Conservation (phyloP, 805 yeast genomes). For the Lipomyces yamanashiensis region DNA sequence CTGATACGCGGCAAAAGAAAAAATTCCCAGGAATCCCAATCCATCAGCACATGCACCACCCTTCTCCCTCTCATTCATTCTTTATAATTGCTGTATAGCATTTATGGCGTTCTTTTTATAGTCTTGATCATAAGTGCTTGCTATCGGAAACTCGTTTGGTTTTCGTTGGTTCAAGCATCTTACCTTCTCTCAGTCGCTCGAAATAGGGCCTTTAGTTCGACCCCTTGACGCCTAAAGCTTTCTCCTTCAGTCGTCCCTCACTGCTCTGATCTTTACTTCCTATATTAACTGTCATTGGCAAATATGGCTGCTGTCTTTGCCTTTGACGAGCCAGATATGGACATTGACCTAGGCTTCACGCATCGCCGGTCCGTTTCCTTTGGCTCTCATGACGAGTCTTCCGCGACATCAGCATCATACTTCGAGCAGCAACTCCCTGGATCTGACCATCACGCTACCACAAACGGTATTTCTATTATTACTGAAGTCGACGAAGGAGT, state of each 20-base stretch:
- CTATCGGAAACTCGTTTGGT: background rate
- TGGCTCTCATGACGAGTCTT: conserved; percentile 25
- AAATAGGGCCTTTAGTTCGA: background rate
- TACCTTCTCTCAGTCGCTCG: background rate
- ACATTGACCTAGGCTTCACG: conserved; percentile 17
- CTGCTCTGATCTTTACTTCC: no score
- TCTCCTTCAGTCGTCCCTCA: background rate
- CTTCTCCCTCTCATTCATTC: background rate
- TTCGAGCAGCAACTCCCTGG: background rate
- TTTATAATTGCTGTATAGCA: background rate
- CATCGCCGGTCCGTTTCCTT: conserved; percentile 31
- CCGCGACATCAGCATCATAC: conserved; percentile 9
- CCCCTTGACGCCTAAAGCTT: background rate
- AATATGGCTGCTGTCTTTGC: conserved; percentile 41
- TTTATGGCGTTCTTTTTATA: background rate
- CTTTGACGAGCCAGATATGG: conserved; percentile 39
- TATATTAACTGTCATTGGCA: no score
- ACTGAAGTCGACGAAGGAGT: conserved; percentile 22
- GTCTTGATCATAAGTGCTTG: background rate
- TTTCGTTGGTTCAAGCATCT: background rate
- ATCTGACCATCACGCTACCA: background rate
- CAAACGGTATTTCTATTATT: conserved; percentile 9
- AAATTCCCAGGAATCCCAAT: conserved; percentile 1
- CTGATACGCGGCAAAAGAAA: conserved; percentile 14
- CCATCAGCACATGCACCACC: background rate